phyloP scores from a whole-genome alignment of 768 basidiomycete genomes.

The Daedaleopsis sinensis region DNA sequence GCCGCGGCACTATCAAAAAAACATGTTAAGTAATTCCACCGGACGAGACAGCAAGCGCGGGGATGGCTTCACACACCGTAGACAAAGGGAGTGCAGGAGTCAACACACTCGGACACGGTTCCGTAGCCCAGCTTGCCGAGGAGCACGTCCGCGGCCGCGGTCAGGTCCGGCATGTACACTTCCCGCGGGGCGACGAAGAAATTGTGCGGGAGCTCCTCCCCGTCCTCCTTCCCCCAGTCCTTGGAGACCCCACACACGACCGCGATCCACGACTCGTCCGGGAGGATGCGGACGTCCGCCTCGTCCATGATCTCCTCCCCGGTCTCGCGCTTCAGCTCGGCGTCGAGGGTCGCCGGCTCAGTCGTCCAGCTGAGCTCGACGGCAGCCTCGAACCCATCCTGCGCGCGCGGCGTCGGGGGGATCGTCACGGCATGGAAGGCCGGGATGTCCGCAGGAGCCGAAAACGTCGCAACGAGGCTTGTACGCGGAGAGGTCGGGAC shows the following conservation, averaged over 20 bases:
- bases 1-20: slow-evolving; percentile 61
- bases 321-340: neutral
- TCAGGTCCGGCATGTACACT: slow-evolving; percentile 84
- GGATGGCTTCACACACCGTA: slow-evolving; percentile 60
- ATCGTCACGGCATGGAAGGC: slow-evolving; percentile 31
- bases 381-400: slow-evolving; percentile 11
- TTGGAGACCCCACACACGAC: slow-evolving; percentile 77
- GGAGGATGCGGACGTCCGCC: slow-evolving; percentile 51
- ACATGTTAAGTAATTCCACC: neutral
- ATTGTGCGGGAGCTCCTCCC: slow-evolving; percentile 55
- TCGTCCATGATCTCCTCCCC: slow-evolving; percentile 26
- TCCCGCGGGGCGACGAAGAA: slow-evolving; percentile 79
- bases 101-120: slow-evolving; percentile 79
- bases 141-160: slow-evolving; percentile 71
- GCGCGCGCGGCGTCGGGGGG: slow-evolving; percentile 40
- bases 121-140: slow-evolving; percentile 85
- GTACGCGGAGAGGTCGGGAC: slow-evolving; percentile 24
- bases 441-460: slow-evolving; percentile 14
- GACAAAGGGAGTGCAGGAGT: slow-evolving; percentile 76
- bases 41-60: neutral
- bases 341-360: neutral
- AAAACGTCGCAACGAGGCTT: slow-evolving; percentile 1
- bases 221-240: slow-evolving; percentile 33
- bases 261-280: slow-evolving; percentile 75
- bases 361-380: neutral